These are phyloP conservation scores for Trichoderma sp. DNA, from an alignment of 2,329 filamentous ascomycete species.

Conservation along the genomic window DNA sequence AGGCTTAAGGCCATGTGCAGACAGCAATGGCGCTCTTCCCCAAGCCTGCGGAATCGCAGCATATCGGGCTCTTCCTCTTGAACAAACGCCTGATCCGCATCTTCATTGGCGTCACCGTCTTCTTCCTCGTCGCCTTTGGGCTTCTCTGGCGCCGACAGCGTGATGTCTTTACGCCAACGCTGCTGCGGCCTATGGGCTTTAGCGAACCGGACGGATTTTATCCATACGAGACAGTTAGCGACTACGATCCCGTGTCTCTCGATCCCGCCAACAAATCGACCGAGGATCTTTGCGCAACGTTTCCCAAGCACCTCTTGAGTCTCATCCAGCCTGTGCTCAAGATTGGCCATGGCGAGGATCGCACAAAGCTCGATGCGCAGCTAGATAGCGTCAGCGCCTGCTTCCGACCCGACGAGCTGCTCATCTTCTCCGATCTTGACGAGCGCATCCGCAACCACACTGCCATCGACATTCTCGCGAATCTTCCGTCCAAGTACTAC, in stretches of 20 bases:
- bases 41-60: constrained; percentile 18
- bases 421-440: constrained; percentile 53
- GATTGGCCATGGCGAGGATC: constrained; percentile 33
- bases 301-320: constrained; percentile 33
- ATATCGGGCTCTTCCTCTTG: constrained; percentile 26
- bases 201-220: constrained; percentile 23
- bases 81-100: constrained; percentile 36
- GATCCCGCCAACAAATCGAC: constrained; percentile 28
- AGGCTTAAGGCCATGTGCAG: constrained; percentile 10
- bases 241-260: constrained; percentile 32
- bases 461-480: constrained; percentile 46
- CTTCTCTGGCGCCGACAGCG: constrained; percentile 25
- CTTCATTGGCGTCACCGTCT: constrained; percentile 26
- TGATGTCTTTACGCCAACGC: neutral
- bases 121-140: constrained; percentile 27
- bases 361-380: constrained; percentile 39
- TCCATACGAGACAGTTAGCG: constrained; percentile 31
- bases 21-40: constrained; percentile 20
- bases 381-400: constrained; percentile 53
- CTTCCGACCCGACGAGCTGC: constrained; percentile 40
- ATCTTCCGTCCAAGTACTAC: constrained; percentile 43
- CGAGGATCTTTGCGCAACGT: constrained; percentile 33
- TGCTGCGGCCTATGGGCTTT: neutral
- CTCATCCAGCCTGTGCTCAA: constrained; percentile 36
- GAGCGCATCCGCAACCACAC: constrained; percentile 43